phyloP scores from a whole-genome alignment of 2,329 filamentous ascomycete genomes.

The Sarocladium brachiariae region DNA sequence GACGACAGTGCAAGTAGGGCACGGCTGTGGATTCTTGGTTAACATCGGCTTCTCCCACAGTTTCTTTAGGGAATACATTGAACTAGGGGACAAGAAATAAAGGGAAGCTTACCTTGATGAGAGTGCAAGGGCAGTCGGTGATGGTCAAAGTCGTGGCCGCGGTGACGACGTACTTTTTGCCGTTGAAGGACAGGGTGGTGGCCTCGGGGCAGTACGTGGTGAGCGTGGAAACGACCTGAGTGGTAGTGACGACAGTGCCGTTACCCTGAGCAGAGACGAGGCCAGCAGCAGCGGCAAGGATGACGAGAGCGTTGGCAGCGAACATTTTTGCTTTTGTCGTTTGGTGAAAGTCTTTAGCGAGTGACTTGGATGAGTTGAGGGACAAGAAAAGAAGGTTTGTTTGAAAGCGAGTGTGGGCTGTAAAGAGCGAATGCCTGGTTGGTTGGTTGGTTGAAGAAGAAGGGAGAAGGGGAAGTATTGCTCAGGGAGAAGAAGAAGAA shows the following conservation, averaged over 20 bases:
- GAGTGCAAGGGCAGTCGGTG: conserved; percentile 46
- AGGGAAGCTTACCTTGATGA: conserved; percentile 24
- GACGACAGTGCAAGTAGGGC: conserved; percentile 5
- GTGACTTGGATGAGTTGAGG: too few relatives aligned
- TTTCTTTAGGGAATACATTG: too few relatives aligned
- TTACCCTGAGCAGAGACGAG: conserved; percentile 17
- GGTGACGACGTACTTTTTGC: conserved; percentile 46
- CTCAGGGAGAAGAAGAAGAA: too few relatives aligned
- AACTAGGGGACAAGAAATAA: not conserved
- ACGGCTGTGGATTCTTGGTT: not conserved
- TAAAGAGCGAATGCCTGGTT: conserved; percentile 7
- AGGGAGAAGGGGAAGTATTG: not conserved
- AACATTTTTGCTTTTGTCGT: conserved; percentile 19
- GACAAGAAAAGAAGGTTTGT: conserved; percentile 13
- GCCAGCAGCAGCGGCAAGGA: conserved; percentile 15
- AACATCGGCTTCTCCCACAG: not conserved
- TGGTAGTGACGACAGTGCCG: conserved; percentile 21
- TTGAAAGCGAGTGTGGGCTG: conserved; percentile 3
- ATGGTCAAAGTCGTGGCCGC: conserved; percentile 49
- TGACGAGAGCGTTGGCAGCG: conserved; percentile 19
- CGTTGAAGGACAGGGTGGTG: conserved; percentile 43
- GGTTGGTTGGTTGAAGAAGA: conserved; percentile 1
- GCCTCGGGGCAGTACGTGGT: conserved; percentile 40
- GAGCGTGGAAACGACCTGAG: conserved; percentile 28
- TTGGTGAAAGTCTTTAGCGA: conserved; percentile 15